Evolutionary conservation across 305 asterid genomes (phyloP).

Genomic region (Plantago coronopus): DNA sequence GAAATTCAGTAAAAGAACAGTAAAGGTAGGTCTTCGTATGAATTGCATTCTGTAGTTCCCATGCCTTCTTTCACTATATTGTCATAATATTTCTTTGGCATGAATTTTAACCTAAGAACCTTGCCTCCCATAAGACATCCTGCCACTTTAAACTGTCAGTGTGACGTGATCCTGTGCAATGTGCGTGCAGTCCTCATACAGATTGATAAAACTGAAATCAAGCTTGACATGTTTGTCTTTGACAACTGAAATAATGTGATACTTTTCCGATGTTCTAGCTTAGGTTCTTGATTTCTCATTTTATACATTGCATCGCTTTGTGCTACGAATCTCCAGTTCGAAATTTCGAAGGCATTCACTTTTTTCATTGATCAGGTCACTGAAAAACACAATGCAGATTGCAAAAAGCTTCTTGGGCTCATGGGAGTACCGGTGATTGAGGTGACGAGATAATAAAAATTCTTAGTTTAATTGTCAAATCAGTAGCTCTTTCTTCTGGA

Average conservation of each 20-base stretch:
- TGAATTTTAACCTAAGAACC: constrained; percentile 5
- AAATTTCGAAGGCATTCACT: constrained; percentile 15
- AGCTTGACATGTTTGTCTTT: too few species aligned
- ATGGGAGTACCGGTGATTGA: constrained; percentile 98
- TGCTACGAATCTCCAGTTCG: constrained; percentile 1
- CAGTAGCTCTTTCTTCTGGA: constrained; percentile 9
- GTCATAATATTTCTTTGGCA: not conserved
- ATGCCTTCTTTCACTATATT: not conserved
- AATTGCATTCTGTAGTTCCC: not conserved
- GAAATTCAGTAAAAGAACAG: constrained; percentile 93
- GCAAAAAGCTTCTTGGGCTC: constrained; percentile 87
- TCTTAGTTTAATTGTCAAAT: not conserved
- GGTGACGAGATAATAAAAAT: constrained; percentile 41
- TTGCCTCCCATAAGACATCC: too few species aligned
- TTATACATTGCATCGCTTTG: too few species aligned
- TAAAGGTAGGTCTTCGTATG: constrained; percentile 51
- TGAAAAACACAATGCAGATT: constrained; percentile 85
- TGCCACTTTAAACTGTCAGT: too few species aligned
- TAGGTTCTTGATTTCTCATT: too few species aligned
- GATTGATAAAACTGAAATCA: too few species aligned
- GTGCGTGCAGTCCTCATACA: too few species aligned
- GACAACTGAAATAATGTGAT: too few species aligned
- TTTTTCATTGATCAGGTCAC: constrained; percentile 55
- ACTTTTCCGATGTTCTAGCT: too few species aligned
- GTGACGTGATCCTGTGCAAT: too few species aligned